phyloP scores from a whole-genome alignment of 345 rosid species.

The Ceriops tagal region DNA sequence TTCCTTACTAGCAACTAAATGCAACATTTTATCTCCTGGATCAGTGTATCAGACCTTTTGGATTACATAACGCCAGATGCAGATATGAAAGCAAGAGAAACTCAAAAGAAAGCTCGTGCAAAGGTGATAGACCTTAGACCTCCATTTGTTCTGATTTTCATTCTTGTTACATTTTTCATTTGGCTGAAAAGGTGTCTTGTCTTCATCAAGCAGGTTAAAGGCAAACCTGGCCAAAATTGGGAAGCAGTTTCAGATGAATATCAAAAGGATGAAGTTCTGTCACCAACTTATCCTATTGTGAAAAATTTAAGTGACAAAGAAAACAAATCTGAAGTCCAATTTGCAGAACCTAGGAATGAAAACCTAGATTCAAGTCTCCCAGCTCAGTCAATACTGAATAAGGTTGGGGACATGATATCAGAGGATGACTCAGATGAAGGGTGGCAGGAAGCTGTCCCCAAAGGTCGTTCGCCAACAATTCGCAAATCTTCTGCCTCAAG shows the following conservation, averaged over 20 bases:
- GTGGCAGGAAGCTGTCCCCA: constrained; percentile 99
- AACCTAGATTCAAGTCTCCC: constrained; percentile 45
- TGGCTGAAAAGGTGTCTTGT: constrained; percentile 11
- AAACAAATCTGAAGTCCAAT: constrained; percentile 57
- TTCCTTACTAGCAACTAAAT: constrained; percentile 4
- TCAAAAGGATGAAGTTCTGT: constrained; percentile 53
- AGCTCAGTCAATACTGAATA: constrained; percentile 33
- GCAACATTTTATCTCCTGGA: constrained; percentile 19
- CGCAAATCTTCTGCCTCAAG: constrained; percentile 62
- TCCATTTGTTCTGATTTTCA: constrained; percentile 5
- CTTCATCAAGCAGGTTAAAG: constrained; percentile 56
- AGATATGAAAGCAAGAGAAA: constrained; percentile 80
- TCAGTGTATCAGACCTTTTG: constrained; percentile 96
- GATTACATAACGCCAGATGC: constrained; percentile 93
- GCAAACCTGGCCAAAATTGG: constrained; percentile 65
- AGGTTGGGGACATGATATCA: constrained; percentile 30
- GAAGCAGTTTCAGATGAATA: constrained; percentile 55
- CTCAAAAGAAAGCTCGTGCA: constrained; percentile 88
- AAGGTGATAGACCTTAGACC: constrained; percentile 51
- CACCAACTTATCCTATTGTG: constrained; percentile 39
- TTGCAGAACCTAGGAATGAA: constrained; percentile 44
- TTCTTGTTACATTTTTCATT: constrained; percentile 4
- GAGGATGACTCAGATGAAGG: constrained; percentile 84
- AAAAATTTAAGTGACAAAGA: constrained; percentile 79
- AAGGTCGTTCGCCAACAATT: constrained; percentile 67